Evolutionary conservation across 108 stramenopile species (phyloP), one percentile per base, ranked within the genome.

Genomic region (Cyclotella choctawhatcheeana): DNA sequence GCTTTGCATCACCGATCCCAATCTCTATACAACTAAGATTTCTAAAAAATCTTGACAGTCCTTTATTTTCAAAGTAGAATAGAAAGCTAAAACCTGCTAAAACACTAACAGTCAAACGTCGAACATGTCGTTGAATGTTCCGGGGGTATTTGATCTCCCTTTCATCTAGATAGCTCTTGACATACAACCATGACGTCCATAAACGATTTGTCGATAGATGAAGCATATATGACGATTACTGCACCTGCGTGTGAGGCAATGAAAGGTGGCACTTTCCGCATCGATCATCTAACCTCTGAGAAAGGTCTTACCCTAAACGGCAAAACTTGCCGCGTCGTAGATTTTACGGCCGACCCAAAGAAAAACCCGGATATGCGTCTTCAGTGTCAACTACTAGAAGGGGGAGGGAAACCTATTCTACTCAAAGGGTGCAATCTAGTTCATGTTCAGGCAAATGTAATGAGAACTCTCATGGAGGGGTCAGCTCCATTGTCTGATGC

Each of bases 251-350:
- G 58, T 60, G 14, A 60, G n/a, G 31, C 20, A 60, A 60, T 60
- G 58, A 20, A 56, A 20, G 54, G 54, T 18, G 16, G 24, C 0
- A 5, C 34, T 24, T 56, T 68, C 37, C 67, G 54, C 3, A 55
- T 68, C 24, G 67, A 35, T 43, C 54, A 68, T 37, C 26, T 68
- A 14, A 54, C 53, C 0, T 68, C 67, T 24, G 54, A 68, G 17
- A 55, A 56, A 25, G 67, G 67, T 17, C 34, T 34, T 24, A 56
- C 67, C 14, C 67, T 68, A 26, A 68, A 68, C 44, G 67, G 67
- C 25, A 68, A 68, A 33, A 37, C 54, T n/a, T 68, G 67, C 44
- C 53, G 40, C 24, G 67, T 68, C 10, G 67, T 68, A 30, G 37
- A 29, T 0, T 68, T 68, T 31, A 68, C 34, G 7, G 0, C 37